Base-by-base conservation (phyloP, 345 rosid genomes). In the Geranium rotundifolium region DNA sequence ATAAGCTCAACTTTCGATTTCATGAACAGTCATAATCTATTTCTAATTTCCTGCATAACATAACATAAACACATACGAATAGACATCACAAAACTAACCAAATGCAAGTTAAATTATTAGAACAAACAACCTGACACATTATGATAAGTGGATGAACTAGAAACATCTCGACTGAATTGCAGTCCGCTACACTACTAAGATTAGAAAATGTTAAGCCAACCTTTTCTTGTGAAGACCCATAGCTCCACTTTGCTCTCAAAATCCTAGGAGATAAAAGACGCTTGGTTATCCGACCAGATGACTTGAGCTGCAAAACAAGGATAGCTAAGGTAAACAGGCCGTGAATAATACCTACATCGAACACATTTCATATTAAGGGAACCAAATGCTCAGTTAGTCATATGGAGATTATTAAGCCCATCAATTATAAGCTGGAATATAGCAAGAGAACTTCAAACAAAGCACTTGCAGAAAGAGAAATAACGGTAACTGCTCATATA, bases 221-320 rank as follows among this genome's bases (percentile, higher is more conserved):
- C 77, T 91, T 91, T 59, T 77, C 69, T 73, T 71, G 77, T 0
- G 68, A 65, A 19, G 75, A 57, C 52, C 16, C 72, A 52, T 54
- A 17, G 56, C 62, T 68, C 98, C 98, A 91, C 57, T 80, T 74
- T 60, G 96, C 98, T 69, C 76, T 84, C 96, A 96, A 91, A 46
- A 75, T 70, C 58, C 87, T 73, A 17, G 95, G 81, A 46, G 88
- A 74, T 37, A 89, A 86, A 64, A 91, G 92, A 56, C 95, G 91
- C 58, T 85, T 87, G 4, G 89, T 79, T 72, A 82, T 85, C 96
- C 98, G 89, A 66, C 98, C 95, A 2, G 77, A 72, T 58, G 76
- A 79, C 58, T 75, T 87, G 54, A 86, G 71, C 96, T 89, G 87
- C 82, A 73, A 62, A 61, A 61, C 54, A 18, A 10, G 15, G 2